phyloP scores from a whole-genome alignment of 345 rosid species.

The Conringia planisiliqua region DNA sequence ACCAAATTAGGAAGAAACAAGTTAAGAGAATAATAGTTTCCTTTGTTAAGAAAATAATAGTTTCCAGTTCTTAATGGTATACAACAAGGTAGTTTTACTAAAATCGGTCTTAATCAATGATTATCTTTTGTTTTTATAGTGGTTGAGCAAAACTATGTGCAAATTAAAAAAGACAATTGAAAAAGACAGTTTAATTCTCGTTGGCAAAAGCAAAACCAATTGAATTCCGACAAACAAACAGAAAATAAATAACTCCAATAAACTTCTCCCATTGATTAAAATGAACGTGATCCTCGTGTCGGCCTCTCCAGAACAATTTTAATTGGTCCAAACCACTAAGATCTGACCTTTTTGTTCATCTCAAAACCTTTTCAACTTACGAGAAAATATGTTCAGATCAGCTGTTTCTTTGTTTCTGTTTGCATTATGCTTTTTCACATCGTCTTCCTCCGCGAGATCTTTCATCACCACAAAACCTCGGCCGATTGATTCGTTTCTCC shows the following conservation, averaged over 20 bases:
- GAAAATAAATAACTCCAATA: not conserved
- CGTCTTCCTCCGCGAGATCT: slow-evolving; percentile 27
- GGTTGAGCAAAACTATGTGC: not conserved
- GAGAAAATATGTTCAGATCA: slow-evolving; percentile 2
- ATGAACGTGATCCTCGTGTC: slow-evolving; percentile 19
- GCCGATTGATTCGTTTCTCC: slow-evolving; percentile 34
- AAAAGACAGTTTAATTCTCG: not conserved
- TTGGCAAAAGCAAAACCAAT: slow-evolving; percentile 18
- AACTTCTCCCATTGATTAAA: not conserved
- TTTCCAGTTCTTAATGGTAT: not conserved
- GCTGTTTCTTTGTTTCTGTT: slow-evolving; percentile 27
- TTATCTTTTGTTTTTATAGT: not conserved
- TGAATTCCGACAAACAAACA: not conserved
- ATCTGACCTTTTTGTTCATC: slow-evolving; percentile 21
- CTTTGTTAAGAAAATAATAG: not conserved
- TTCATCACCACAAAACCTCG: slow-evolving; percentile 29
- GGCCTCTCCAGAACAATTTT: not conserved
- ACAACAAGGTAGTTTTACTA: not conserved
- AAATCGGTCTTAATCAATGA: not conserved
- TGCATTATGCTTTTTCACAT: slow-evolving; percentile 13
- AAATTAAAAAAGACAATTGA: not conserved
- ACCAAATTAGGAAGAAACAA: not conserved
- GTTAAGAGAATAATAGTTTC: not conserved
- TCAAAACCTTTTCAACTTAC: not conserved
- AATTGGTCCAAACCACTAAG: not conserved